Base-by-base conservation (phyloP, 495 filamentous ascomycete species). In the Hypoxylon subgilvum region DNA sequence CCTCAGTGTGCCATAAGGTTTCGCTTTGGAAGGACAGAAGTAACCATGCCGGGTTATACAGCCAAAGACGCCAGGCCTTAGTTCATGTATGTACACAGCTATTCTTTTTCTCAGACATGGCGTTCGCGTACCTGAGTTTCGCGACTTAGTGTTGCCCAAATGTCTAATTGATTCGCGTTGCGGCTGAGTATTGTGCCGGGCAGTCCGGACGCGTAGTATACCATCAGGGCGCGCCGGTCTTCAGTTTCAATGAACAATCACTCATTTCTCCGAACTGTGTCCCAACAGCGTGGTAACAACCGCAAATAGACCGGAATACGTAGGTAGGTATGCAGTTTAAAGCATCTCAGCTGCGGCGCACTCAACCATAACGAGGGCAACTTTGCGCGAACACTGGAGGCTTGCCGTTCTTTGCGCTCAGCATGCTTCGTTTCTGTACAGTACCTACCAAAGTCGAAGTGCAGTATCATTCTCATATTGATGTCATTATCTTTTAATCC, bases 401-500 rank as follows among this genome's bases (percentile, higher is more conserved):
- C 32, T 42, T n/a, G 50, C 16, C 42, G 42, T 43, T 61, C 31
- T 43, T 9, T 21, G 40, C 48, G n/a, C 34, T 27, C 47, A 12
- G 16, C 17, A 10, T 32, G 7, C 31, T 52, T 58, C 39, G 6
- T 32, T 4, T n/a, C n/a, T n/a, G n/a, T n/a, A n/a, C n/a, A n/a
- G n/a, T n/a, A n/a, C n/a, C 13, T 36, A 10, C 40, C 13, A 2
- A 28, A 35, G 4, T 42, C 32, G 23, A 36, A 23, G 21, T 42
- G 13, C 31, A 30, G 31, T 2, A 18, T 45, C 19, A 45, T 31
- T 48, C 21, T 45, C 32, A 52, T 22, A 52, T 53, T 53, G 52
- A 63, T 57, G 60, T 63, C 53, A 63, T 63, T 41, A 12, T 13
- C 12, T 51, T 46, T 32, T 53, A 43, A 53, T 50, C 14, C 35